phyloP scores from a whole-genome alignment of 495 filamentous ascomycete genomes.

The Talaromyces proteolyticus region DNA sequence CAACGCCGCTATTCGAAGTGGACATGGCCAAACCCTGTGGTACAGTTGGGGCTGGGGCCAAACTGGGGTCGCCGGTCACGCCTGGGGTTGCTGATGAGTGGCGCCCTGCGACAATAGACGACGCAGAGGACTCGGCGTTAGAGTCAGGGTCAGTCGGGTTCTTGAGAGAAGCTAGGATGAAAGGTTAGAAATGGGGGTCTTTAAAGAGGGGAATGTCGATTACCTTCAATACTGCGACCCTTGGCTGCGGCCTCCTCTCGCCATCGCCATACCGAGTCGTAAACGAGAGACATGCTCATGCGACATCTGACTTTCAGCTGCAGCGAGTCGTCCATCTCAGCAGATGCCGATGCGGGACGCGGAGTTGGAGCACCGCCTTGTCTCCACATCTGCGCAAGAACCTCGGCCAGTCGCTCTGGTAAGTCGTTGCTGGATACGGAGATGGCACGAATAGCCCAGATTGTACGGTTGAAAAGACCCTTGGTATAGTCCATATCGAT shows the following conservation, averaged over 20 bases:
- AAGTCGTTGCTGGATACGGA: constrained; percentile 82
- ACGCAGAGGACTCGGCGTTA: constrained; percentile 64
- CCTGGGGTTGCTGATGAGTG: constrained; percentile 30
- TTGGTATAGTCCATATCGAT: constrained; percentile 73
- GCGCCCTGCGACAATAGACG: constrained; percentile 40
- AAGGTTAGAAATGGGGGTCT: neutral
- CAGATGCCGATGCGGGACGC: constrained; percentile 15
- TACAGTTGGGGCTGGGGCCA: constrained; percentile 38
- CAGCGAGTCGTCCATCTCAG: constrained; percentile 59
- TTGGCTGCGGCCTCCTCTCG: constrained; percentile 78
- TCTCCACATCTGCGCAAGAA: constrained; percentile 90
- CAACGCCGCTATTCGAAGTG: constrained; percentile 26
- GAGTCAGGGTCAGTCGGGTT: constrained; percentile 85
- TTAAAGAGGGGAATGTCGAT: constrained; percentile 4
- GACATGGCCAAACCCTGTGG: constrained; percentile 26
- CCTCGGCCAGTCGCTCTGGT: constrained; percentile 76
- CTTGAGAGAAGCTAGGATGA: constrained; percentile 58
- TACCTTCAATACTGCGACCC: constrained; percentile 75
- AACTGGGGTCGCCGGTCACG: constrained; percentile 36
- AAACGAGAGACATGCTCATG: constrained; percentile 91
- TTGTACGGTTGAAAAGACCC: constrained; percentile 67
- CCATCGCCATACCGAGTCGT: constrained; percentile 92
- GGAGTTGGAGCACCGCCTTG: constrained; percentile 49
- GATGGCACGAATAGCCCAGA: constrained; percentile 68
- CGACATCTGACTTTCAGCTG: constrained; percentile 83